Conservation (phyloP, 1,284 basidiomycete genomes). For the Apiotrichum akiyoshidainum region DNA sequence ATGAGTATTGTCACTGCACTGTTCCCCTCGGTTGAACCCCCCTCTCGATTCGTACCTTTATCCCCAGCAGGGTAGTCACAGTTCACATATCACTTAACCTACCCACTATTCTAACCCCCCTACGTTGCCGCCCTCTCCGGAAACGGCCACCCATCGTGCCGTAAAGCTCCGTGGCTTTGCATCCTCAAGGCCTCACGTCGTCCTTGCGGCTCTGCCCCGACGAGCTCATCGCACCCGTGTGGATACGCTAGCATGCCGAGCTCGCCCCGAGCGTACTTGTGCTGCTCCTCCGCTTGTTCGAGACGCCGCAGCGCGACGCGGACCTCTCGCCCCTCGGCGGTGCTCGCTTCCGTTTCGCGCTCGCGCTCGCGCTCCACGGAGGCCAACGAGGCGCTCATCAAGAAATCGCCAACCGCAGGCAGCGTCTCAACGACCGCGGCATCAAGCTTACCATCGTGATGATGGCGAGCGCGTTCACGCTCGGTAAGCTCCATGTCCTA, state of each 20-base stretch:
- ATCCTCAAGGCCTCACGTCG: no score
- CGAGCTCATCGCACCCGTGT: constrained; percentile 92
- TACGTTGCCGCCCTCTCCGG: no score
- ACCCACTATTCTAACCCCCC: no score
- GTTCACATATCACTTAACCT: no score
- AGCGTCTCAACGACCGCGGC: constrained; percentile 72
- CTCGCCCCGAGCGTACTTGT: constrained; percentile 90
- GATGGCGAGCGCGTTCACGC: constrained; percentile 77
- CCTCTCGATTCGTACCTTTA: no score
- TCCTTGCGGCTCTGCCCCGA: constrained; percentile 87
- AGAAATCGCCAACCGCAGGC: constrained; percentile 77
- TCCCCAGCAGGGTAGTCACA: no score
- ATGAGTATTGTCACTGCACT: no score
- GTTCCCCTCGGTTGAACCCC: no score
- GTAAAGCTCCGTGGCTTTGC: no score
- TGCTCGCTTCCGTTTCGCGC: constrained; percentile 20
- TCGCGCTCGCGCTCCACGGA: constrained; percentile 63
- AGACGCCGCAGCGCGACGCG: constrained; percentile 51
- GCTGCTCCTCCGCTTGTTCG: constrained; percentile 76
- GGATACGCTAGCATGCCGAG: constrained; percentile 91
- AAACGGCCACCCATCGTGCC: no score
- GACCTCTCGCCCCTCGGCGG: constrained; percentile 5
- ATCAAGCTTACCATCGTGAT: constrained; percentile 93
- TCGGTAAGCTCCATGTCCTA: constrained; percentile 59
- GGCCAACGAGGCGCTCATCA: constrained; percentile 69